Percentiles rank a stretch among this genome's conserved stretches.
Evolutionary conservation across 129 eudicot genomes (phyloP).

Genomic region (Lonicera japonica): DNA sequence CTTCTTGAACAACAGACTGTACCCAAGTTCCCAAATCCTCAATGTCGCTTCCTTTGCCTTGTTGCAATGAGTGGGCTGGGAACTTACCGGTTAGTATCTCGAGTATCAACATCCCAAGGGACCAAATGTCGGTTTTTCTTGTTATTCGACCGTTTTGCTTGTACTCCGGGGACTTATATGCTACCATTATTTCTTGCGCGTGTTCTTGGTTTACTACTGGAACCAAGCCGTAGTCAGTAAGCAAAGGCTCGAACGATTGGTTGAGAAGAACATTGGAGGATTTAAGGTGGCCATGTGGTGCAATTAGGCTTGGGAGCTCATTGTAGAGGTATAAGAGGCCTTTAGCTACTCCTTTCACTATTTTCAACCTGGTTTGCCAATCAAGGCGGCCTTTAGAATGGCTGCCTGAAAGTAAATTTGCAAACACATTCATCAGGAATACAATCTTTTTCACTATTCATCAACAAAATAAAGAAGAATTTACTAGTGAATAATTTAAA

Average conservation of each 20-base stretch:
- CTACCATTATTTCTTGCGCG: slow-evolving; percentile 48
- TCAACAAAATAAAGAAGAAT: no score
- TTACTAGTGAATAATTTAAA: no score
- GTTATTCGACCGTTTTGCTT: slow-evolving; percentile 35
- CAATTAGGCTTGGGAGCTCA: slow-evolving; percentile 46
- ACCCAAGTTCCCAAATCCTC: slow-evolving; percentile 48
- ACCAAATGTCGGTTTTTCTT: slow-evolving; percentile 61
- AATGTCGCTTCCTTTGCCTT: slow-evolving; percentile 42
- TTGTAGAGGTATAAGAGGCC: slow-evolving; percentile 53
- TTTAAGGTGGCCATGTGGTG: slow-evolving; percentile 74
- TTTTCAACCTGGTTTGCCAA: slow-evolving; percentile 63
- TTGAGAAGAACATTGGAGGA: slow-evolving; percentile 64
- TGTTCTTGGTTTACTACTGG: slow-evolving; percentile 51
- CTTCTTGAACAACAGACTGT: slow-evolving; percentile 33
- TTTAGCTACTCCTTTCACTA: slow-evolving; percentile 51
- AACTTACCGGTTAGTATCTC: slow-evolving; percentile 70
- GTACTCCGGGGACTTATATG: slow-evolving; percentile 63
- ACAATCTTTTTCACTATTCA: no score
- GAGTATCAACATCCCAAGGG: slow-evolving; percentile 68
- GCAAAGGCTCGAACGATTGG: slow-evolving; percentile 39
- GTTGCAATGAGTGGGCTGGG: slow-evolving; percentile 47
- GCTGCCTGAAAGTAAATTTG: slow-evolving; percentile 29
- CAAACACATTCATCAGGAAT: background rate
- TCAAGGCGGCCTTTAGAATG: slow-evolving; percentile 30
- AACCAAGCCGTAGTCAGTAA: slow-evolving; percentile 52